These are phyloP conservation scores for Aspergillus fijiensis DNA, from an alignment of 2,329 filamentous ascomycete genomes.

Conservation along the genomic window DNA sequence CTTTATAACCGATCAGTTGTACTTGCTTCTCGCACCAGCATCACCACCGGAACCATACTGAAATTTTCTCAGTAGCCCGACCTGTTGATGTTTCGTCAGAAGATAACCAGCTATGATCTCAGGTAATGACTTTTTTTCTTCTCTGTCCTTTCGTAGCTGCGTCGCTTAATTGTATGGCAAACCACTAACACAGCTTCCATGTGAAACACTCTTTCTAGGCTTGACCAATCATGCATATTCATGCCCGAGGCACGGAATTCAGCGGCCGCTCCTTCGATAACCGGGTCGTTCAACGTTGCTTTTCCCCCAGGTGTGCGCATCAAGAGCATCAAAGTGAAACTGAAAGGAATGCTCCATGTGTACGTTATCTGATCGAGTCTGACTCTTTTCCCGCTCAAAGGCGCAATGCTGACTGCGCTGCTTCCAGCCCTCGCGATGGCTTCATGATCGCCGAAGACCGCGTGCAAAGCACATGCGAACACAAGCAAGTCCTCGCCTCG, in stretches of 20 bases:
- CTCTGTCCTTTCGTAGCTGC: not conserved
- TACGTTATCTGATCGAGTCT: not conserved
- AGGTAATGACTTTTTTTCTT: not conserved
- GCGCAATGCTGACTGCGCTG: not conserved
- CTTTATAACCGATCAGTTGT: not conserved
- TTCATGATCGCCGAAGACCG: slow-evolving; percentile 9
- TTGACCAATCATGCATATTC: slow-evolving; percentile 21
- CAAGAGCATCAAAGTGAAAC: slow-evolving; percentile 17
- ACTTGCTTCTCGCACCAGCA: not conserved
- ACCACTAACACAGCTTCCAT: not conserved
- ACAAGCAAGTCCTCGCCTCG: slow-evolving; percentile 15
- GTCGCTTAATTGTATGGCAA: too few relatives aligned
- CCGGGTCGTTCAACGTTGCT: slow-evolving; percentile 14
- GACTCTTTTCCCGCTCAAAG: not conserved
- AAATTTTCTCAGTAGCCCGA: too few relatives aligned
- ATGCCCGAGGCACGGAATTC: slow-evolving; percentile 4
- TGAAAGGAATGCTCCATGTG: slow-evolving; percentile 19
- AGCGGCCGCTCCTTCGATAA: slow-evolving; percentile 5
- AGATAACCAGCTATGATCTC: not conserved
- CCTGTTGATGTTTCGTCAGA: not conserved
- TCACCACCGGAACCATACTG: not conserved
- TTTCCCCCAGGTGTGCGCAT: slow-evolving; percentile 8
- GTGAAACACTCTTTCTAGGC: slow-evolving; percentile 4
- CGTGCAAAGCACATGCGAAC: slow-evolving; percentile 13
- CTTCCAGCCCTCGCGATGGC: not conserved